A percentile compares a stretch with the other conserved stretches of the same genome.
phyloP scores from a whole-genome alignment of 192 early-diverging fungal genomes.

The Coemansia sp. region DNA sequence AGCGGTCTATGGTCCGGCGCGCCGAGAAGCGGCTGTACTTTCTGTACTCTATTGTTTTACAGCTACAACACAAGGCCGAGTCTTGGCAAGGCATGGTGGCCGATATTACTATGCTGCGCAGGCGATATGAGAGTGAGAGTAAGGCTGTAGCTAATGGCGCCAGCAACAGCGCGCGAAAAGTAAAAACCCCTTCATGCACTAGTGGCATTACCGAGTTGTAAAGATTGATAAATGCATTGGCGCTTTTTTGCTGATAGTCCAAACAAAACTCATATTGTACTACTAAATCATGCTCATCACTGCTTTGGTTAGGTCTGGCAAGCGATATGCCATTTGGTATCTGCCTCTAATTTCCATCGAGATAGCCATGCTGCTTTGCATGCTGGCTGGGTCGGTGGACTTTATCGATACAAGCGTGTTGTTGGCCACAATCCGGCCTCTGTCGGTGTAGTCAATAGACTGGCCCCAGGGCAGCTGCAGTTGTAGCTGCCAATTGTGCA shows the following conservation, averaged over 20 bases:
- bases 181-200: background rate
- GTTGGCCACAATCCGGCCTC: constrained; percentile 19
- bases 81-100: constrained; percentile 45
- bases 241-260: background rate
- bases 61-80: constrained; percentile 22
- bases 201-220: constrained; percentile 1
- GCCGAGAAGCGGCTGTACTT: constrained; percentile 34
- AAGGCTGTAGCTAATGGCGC: background rate
- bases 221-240: background rate
- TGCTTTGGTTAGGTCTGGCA: constrained; percentile 26
- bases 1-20: constrained; percentile 6
- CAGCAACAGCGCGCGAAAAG: background rate
- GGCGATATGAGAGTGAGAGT: constrained; percentile 29
- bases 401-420: constrained; percentile 15
- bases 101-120: constrained; percentile 32
- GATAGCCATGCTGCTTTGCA: constrained; percentile 23
- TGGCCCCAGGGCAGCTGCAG: constrained; percentile 35
- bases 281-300: background rate
- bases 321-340: constrained; percentile 20
- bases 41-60: constrained; percentile 31
- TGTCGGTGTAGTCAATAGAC: constrained; percentile 33
- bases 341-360: constrained; percentile 28
- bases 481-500: constrained; percentile 43
- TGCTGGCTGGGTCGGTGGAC: background rate
- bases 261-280: background rate